phyloP scores from a whole-genome alignment of 305 asterid species.

The Plantago lanceolata region DNA sequence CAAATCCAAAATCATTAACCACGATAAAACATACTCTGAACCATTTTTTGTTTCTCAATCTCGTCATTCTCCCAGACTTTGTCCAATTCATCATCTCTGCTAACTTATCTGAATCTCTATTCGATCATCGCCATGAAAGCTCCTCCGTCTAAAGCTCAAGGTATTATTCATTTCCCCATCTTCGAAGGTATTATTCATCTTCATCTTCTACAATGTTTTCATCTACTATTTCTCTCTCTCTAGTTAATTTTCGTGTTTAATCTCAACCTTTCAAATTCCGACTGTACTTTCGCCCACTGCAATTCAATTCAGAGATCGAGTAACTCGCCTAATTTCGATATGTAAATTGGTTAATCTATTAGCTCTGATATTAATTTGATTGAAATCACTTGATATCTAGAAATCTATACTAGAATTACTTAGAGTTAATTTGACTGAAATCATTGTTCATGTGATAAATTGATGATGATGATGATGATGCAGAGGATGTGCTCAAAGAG shows the following conservation, averaged over 20 bases:
- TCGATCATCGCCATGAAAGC: constrained; percentile 32
- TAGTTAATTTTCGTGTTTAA: background rate
- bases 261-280: too few relatives aligned
- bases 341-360: background rate
- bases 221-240: background rate
- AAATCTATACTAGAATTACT: background rate
- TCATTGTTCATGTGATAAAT: constrained; percentile 4
- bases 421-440: background rate
- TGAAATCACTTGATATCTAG: background rate
- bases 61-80: constrained; percentile 1
- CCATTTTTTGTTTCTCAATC: background rate
- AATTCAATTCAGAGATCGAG: background rate
- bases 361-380: background rate
- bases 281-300: too few relatives aligned
- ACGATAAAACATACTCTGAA: too few relatives aligned
- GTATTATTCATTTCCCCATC: constrained; percentile 13
- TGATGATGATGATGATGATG: constrained; percentile 25
- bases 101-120: background rate
- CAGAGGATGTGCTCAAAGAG: constrained; percentile 52
- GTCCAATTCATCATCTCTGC: background rate
- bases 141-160: constrained; percentile 53
- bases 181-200: constrained; percentile 29
- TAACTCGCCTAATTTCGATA: background rate
- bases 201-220: background rate
- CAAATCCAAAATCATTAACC: background rate